Conservation (phyloP, 352 stramenopile genomes). For the Phytophthora tubulina region DNA sequence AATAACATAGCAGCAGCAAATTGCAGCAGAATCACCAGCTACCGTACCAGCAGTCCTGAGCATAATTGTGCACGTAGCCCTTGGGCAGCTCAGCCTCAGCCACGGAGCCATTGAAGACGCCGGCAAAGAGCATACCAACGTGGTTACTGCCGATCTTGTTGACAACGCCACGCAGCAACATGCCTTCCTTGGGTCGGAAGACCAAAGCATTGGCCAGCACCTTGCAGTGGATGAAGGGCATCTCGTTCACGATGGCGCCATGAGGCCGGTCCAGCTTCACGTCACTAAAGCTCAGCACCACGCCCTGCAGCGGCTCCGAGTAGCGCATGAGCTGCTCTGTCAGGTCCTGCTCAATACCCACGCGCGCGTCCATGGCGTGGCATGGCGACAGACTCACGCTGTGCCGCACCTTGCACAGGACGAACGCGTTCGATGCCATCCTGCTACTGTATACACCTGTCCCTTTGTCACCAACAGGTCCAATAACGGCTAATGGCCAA, state of each 20-base stretch:
- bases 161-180: conserved; percentile 68
- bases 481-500: conserved; percentile 20
- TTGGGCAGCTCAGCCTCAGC: conserved; percentile 75
- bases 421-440: conserved; percentile 54
- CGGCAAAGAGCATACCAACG: conserved; percentile 84
- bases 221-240: conserved; percentile 87
- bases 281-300: conserved; percentile 80
- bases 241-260: conserved; percentile 86
- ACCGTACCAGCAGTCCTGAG: conserved; percentile 77
- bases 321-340: conserved; percentile 83
- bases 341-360: conserved; percentile 82
- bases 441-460: not conserved
- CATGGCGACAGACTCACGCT: conserved; percentile 80
- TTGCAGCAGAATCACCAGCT: not conserved
- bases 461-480: conserved; percentile 21
- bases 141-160: conserved; percentile 92
- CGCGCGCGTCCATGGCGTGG: conserved; percentile 68
- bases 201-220: conserved; percentile 76
- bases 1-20: conserved; percentile 11
- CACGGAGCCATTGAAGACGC: conserved; percentile 88
- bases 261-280: conserved; percentile 64
- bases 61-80: conserved; percentile 85
- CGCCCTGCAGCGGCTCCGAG: conserved; percentile 75
- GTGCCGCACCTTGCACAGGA: conserved; percentile 74
- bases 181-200: conserved; percentile 74